phyloP scores from a whole-genome alignment of 129 eudicot species.

The Arctium lappa region DNA sequence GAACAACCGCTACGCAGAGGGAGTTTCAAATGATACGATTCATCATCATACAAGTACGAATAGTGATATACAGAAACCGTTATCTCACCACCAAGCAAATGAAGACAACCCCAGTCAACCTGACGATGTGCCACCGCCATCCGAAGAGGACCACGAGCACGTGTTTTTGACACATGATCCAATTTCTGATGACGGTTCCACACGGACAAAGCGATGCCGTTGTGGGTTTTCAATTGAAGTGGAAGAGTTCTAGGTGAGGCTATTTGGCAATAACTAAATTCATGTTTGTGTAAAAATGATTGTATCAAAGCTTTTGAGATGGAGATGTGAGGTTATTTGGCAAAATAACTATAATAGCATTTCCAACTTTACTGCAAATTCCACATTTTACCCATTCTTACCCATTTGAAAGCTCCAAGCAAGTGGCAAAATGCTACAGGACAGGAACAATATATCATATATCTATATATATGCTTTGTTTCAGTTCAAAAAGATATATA shows the following conservation, averaged over 20 bases:
- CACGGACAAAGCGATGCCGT: conserved; percentile 51
- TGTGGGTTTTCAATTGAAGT: conserved; percentile 84
- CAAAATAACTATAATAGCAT: too few relatives aligned
- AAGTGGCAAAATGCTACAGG: too few relatives aligned
- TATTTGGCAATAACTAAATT: not conserved
- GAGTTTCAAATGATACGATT: conserved; percentile 6
- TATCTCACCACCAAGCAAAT: conserved; percentile 19
- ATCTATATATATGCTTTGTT: too few relatives aligned
- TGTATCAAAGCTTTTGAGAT: not conserved
- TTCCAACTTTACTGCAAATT: too few relatives aligned
- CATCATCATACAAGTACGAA: conserved; percentile 3
- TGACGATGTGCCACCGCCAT: conserved; percentile 5
- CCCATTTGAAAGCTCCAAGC: too few relatives aligned
- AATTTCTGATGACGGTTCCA: conserved; percentile 33
- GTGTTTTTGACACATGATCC: conserved; percentile 54
- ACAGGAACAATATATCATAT: too few relatives aligned
- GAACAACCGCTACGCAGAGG: conserved; percentile 55
- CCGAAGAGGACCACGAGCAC: conserved; percentile 61
- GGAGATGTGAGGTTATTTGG: not conserved
- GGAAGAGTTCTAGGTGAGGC: conserved; percentile 53
- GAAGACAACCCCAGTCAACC: conserved; percentile 3
- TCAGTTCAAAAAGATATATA: too few relatives aligned
- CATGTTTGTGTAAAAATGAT: not conserved
- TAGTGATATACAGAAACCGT: conserved; percentile 8
- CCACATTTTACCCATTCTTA: too few relatives aligned